Base-by-base conservation (phyloP, 768 basidiomycete genomes). In the Xerocomus spinulosus region DNA sequence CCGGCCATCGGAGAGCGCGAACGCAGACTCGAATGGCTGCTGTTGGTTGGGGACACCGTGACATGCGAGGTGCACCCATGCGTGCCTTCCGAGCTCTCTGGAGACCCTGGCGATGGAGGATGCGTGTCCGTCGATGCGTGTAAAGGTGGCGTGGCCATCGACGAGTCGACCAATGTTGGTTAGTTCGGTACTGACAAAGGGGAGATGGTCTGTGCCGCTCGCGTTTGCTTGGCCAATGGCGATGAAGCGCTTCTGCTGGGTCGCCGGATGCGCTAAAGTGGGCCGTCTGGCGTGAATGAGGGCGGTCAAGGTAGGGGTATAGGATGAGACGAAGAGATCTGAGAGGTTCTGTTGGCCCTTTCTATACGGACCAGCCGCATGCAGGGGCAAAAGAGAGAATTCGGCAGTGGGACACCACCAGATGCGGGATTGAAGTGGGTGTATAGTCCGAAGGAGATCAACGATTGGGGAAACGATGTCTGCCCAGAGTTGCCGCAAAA, bases 61-160 rank as follows among this genome's bases (percentile, higher is more conserved):
- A 39, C 26, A 41, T 3, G 40, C 40, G n/a, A 41, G 26, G 26
- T 41, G 26, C n/a, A 41, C 26, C 58, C 56, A 63, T 0, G 30
- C 14, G 26, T 15, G 26, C 40, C 29, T 41, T 6, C 26, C 25
- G n/a, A 29, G 17, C 12, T 25, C 38, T 4, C 36, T n/a, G 7
- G 49, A 12, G 6, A 57, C 48, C 9, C 40, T 17, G 26, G 40
- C 18, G 9, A 41, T 29, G 26, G 15, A 41, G 7, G 26, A 30
- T 4, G 14, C 18, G 18, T 42, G 30, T 9, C 13, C 13, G 4
- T 32, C 4, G 30, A 32, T 32, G 30, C 13, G 14, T 4, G 13
- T 32, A 29, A 42, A 42, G 5, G 41, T 42, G 9, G 29, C 18
- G 18, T 20, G 29, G 18, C 41, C 18, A 14, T 13, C 41, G 18